Conservation (phyloP, 2,329 filamentous ascomycete species). For the Periconia digitata region DNA sequence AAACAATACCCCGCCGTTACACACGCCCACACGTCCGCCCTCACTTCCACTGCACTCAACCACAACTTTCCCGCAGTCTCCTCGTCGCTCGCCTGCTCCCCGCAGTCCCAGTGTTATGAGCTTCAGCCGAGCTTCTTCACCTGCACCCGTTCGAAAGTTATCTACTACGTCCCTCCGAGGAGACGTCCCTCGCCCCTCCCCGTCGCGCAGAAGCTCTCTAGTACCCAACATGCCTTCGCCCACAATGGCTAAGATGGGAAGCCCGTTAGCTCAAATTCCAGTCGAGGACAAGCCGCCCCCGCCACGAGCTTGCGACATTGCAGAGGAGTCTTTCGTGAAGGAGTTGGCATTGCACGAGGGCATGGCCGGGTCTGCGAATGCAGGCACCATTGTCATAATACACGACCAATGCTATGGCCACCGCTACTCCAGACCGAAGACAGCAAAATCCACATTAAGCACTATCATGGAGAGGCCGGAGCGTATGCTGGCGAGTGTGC, state of each 20-base stretch:
- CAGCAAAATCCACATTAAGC: conserved; percentile 68
- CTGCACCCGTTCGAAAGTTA: conserved; percentile 45
- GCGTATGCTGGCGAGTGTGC: conserved; percentile 77
- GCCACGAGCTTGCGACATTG: conserved; percentile 60
- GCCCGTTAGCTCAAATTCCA: conserved; percentile 41
- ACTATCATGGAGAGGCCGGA: conserved; percentile 94
- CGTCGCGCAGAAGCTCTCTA: conserved; percentile 48
- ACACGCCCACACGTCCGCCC: neutral
- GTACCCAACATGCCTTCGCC: conserved; percentile 44
- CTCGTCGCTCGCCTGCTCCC: conserved; percentile 19
- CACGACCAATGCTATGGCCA: conserved; percentile 97
- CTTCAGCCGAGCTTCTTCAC: conserved; percentile 45
- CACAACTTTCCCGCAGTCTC: conserved; percentile 20
- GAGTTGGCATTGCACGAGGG: conserved; percentile 67
- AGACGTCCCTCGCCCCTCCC: conserved; percentile 39
- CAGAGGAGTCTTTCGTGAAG: conserved; percentile 67
- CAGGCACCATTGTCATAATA: conserved; percentile 77
- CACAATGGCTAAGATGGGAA: conserved; percentile 37
- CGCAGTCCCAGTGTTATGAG: conserved; percentile 49
- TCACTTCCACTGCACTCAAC: neutral
- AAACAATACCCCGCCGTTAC: neutral
- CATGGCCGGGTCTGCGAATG: conserved; percentile 30
- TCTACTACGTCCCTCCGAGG: conserved; percentile 47
- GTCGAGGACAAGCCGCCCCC: conserved; percentile 44
- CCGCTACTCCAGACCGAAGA: conserved; percentile 80